phyloP scores from a whole-genome alignment of 108 stramenopile species.

The Conticribra weissflogii region DNA sequence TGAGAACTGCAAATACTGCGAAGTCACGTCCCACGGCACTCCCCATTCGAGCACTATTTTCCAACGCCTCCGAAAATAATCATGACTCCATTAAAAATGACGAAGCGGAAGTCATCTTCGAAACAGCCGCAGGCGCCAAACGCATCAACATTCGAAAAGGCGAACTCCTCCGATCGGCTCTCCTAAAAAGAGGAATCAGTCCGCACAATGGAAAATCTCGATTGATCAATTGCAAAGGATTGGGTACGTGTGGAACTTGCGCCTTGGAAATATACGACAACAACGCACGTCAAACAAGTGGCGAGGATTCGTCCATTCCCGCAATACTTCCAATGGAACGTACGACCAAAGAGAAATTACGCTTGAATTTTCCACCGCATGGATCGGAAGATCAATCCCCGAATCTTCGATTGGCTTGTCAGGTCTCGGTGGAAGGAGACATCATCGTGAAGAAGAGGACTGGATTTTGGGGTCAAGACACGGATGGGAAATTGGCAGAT shows the following conservation, averaged over 20 bases:
- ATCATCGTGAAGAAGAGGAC: constrained; percentile 52
- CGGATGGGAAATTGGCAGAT: constrained; percentile 20
- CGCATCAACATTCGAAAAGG: constrained; percentile 45
- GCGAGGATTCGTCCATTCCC: constrained; percentile 2
- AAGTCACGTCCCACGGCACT: no score
- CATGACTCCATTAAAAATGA: neutral
- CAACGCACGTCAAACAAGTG: neutral
- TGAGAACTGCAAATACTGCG: no score
- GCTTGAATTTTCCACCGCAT: constrained; percentile 66
- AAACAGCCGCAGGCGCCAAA: constrained; percentile 31
- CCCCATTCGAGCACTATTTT: no score
- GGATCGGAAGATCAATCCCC: constrained; percentile 28
- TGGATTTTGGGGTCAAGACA: constrained; percentile 72
- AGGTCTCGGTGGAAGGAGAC: constrained; percentile 57
- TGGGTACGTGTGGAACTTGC: constrained; percentile 77
- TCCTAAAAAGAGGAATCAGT: constrained; percentile 42
- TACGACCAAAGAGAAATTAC: constrained; percentile 47
- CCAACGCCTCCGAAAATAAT: neutral
- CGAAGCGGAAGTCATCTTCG: constrained; percentile 10
- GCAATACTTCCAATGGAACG: constrained; percentile 46
- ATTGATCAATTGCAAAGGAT: constrained; percentile 72
- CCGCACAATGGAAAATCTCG: constrained; percentile 66
- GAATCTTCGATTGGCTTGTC: constrained; percentile 64
- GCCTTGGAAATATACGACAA: constrained; percentile 56
- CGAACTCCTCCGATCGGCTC: constrained; percentile 60